These are phyloP conservation scores for Ascochyta lentis DNA, from an alignment of 2,329 filamentous ascomycete species.

Conservation along the genomic window DNA sequence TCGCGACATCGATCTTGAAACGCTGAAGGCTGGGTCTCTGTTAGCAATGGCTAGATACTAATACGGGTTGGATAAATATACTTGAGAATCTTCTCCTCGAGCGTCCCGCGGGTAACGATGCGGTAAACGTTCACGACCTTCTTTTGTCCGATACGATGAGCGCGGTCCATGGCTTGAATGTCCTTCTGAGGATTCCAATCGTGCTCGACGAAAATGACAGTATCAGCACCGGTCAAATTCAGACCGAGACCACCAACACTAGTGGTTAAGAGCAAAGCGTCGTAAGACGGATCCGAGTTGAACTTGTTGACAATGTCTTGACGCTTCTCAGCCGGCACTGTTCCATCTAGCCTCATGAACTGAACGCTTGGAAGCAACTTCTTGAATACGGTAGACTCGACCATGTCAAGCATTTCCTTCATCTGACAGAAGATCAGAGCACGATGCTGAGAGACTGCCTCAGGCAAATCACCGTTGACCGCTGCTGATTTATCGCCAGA, in stretches of 20 bases:
- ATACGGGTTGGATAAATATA: constrained; percentile 51
- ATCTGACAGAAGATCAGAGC: constrained; percentile 98
- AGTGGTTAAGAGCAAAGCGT: constrained; percentile 90
- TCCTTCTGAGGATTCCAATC: constrained; percentile 99
- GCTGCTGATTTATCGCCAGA: constrained; percentile 55
- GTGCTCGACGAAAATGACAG: constrained; percentile 98
- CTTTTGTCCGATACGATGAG: constrained; percentile 98
- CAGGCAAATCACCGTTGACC: constrained; percentile 62
- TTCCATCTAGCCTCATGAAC: constrained; percentile 91
- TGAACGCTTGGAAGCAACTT: constrained; percentile 91
- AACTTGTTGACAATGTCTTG: constrained; percentile 99
- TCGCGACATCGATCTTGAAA: constrained; percentile 99
- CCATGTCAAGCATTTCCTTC: constrained; percentile 99
- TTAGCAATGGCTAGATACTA: constrained; percentile 14
- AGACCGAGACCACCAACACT: constrained; percentile 93
- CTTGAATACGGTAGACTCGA: constrained; percentile 90
- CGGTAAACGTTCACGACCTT: constrained; percentile 99
- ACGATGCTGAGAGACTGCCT: constrained; percentile 93
- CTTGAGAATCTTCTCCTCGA: constrained; percentile 97
- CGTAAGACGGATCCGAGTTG: constrained; percentile 96
- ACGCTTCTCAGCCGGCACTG: constrained; percentile 88
- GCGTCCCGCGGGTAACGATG: constrained; percentile 89
- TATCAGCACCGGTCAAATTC: constrained; percentile 95
- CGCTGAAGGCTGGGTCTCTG: constrained; percentile 75
- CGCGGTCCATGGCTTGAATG: constrained; percentile 97